Evolutionary conservation across 805 yeast genomes (phyloP).

Genomic region (Cyberlindnera lachancei): DNA sequence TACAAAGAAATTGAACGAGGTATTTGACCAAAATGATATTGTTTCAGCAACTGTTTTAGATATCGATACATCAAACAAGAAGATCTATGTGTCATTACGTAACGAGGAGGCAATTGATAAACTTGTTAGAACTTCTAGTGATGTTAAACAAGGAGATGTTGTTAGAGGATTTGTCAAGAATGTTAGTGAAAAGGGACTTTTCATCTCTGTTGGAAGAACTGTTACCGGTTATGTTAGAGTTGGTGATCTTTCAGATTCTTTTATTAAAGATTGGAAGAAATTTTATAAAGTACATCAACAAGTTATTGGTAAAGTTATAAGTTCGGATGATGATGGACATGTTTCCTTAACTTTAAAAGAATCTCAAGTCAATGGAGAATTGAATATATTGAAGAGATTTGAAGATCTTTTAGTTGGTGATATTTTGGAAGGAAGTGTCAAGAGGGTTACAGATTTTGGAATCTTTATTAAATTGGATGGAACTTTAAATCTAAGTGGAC

Average conservation of each 20-base stretch:
- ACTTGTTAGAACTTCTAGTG: slow-evolving; percentile 38
- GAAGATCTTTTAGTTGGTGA: slow-evolving; percentile 67
- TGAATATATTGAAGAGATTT: slow-evolving; percentile 48
- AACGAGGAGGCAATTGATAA: slow-evolving; percentile 43
- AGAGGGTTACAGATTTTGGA: slow-evolving; percentile 79
- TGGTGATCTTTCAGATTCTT: slow-evolving; percentile 73
- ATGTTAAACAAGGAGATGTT: slow-evolving; percentile 60
- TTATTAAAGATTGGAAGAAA: slow-evolving; percentile 82
- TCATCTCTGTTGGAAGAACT: slow-evolving; percentile 64
- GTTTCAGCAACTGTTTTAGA: slow-evolving; percentile 47
- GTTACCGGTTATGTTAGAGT: slow-evolving; percentile 76
- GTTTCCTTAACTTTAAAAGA: slow-evolving; percentile 75
- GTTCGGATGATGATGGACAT: slow-evolving; percentile 53
- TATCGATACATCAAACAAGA: slow-evolving; percentile 34
- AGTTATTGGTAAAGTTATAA: slow-evolving; percentile 65
- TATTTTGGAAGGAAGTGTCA: slow-evolving; percentile 69
- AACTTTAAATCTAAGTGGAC: slow-evolving; percentile 68
- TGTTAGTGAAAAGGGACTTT: slow-evolving; percentile 68
- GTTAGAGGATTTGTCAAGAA: slow-evolving; percentile 77
- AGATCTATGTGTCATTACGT: slow-evolving; percentile 59
- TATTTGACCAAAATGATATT: slow-evolving; percentile 43
- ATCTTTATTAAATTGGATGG: slow-evolving; percentile 80
- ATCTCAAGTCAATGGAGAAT: slow-evolving; percentile 68
- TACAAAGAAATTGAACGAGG: slow-evolving; percentile 41
- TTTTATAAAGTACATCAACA: slow-evolving; percentile 62